Evolutionary conservation across 768 basidiomycete genomes (phyloP).

Genomic region (Amanita thiersii): DNA sequence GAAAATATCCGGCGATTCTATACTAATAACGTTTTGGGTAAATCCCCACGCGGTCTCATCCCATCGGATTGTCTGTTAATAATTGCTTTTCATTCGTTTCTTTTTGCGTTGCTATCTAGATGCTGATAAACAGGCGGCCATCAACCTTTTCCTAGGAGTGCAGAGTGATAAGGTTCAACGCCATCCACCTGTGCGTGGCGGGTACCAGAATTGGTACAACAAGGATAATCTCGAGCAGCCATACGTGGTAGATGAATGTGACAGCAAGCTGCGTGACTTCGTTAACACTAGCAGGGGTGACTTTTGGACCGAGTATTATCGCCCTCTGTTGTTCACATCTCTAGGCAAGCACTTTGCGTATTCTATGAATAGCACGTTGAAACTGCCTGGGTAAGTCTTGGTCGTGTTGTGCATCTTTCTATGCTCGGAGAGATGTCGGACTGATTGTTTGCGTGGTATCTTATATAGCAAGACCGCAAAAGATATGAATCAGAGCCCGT

Average conservation of each 20-base stretch:
- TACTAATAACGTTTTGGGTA: slow-evolving; percentile 86
- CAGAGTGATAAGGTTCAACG: slow-evolving; percentile 44
- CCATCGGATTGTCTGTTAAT: no score
- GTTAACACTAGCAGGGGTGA: slow-evolving; percentile 48
- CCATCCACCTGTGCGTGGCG: slow-evolving; percentile 47
- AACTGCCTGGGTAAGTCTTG: slow-evolving; percentile 62
- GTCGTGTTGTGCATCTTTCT: neutral
- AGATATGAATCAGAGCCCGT: slow-evolving; percentile 68
- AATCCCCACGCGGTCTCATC: slow-evolving; percentile 3
- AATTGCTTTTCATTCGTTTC: slow-evolving; percentile 3
- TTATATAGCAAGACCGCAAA: slow-evolving; percentile 54
- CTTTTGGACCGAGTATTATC: slow-evolving; percentile 87
- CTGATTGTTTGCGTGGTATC: neutral
- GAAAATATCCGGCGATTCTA: slow-evolving; percentile 94
- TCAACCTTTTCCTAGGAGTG: slow-evolving; percentile 92
- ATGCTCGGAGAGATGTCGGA: neutral
- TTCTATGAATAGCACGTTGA: slow-evolving; percentile 86
- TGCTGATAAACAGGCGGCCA: slow-evolving; percentile 94
- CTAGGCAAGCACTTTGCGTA: slow-evolving; percentile 86
- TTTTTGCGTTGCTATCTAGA: slow-evolving; percentile 58
- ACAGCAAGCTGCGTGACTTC: slow-evolving; percentile 51
- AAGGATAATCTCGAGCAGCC: slow-evolving; percentile 58
- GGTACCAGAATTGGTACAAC: slow-evolving; percentile 84
- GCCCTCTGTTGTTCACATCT: slow-evolving; percentile 76
- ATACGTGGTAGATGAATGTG: slow-evolving; percentile 62